These are phyloP conservation scores for Niveomyces coronatus DNA, from an alignment of 2,329 filamentous ascomycete genomes.

Conservation along the genomic window DNA sequence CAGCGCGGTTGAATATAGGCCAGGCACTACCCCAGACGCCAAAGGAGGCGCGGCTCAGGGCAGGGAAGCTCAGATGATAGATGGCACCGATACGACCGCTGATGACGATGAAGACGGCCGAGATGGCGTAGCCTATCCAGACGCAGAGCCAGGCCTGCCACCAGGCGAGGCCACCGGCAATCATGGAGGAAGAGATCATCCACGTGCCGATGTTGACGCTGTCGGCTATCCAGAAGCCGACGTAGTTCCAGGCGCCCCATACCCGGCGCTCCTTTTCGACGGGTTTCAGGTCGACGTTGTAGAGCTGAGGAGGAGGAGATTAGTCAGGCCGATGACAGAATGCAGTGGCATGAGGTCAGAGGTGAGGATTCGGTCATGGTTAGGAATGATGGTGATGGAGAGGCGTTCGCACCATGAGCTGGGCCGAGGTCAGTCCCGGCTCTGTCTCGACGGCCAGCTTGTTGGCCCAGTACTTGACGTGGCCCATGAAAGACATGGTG, in stretches of 20 bases:
- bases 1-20: conserved; percentile 84
- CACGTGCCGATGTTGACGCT: conserved; percentile 86
- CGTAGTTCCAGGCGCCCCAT: conserved; percentile 84
- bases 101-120: conserved; percentile 62
- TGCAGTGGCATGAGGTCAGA: too few relatives aligned
- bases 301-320: conserved; percentile 40
- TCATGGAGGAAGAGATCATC: conserved; percentile 86
- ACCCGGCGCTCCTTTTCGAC: conserved; percentile 71
- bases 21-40: conserved; percentile 84
- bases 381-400: conserved; percentile 1
- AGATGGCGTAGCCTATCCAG: conserved; percentile 74
- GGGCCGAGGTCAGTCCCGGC: conserved; percentile 63
- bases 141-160: conserved; percentile 90
- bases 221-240: conserved; percentile 79
- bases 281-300: conserved; percentile 70
- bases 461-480: conserved; percentile 33
- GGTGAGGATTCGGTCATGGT: too few relatives aligned
- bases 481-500: conserved; percentile 16
- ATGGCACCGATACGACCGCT: conserved; percentile 77
- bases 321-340: background rate
- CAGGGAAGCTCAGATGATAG: conserved; percentile 85
- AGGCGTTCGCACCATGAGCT: conserved; percentile 56
- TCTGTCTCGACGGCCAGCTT: conserved; percentile 67
- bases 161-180: conserved; percentile 70
- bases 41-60: conserved; percentile 67